phyloP scores from a whole-genome alignment of 2,329 filamentous ascomycete species.

The Sclerotinia minor region DNA sequence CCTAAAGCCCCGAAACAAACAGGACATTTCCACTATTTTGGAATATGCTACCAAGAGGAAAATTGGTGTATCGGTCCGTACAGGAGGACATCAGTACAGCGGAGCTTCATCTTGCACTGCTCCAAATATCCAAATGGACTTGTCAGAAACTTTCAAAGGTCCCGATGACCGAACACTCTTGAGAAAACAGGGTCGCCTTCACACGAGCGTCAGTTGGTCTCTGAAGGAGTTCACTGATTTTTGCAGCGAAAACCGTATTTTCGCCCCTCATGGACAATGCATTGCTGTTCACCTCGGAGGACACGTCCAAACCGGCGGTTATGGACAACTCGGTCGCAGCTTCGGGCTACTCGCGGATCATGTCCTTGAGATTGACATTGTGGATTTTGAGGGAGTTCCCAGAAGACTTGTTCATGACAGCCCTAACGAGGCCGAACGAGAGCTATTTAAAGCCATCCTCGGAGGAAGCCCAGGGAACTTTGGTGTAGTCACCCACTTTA shows the following conservation, averaged over 20 bases:
- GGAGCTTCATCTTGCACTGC: slow-evolving; percentile 50
- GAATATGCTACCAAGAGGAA: slow-evolving; percentile 46
- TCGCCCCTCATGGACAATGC: slow-evolving; percentile 51
- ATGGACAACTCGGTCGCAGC: slow-evolving; percentile 49
- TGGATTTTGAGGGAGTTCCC: slow-evolving; percentile 38
- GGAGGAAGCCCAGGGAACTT: slow-evolving; percentile 43
- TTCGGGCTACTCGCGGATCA: slow-evolving; percentile 45
- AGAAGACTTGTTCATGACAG: slow-evolving; percentile 31
- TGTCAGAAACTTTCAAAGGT: slow-evolving; percentile 43
- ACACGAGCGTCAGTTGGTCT: slow-evolving; percentile 46
- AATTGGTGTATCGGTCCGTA: slow-evolving; percentile 49
- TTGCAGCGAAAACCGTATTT: slow-evolving; percentile 45
- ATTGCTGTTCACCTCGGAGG: slow-evolving; percentile 48
- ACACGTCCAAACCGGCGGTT: slow-evolving; percentile 51
- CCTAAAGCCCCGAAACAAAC: slow-evolving; percentile 46
- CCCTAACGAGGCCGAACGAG: slow-evolving; percentile 33
- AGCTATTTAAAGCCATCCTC: slow-evolving; percentile 41
- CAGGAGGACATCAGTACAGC: slow-evolving; percentile 52
- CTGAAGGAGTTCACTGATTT: slow-evolving; percentile 48
- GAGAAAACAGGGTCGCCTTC: slow-evolving; percentile 43
- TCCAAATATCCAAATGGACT: slow-evolving; percentile 50
- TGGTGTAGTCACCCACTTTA: slow-evolving; percentile 42
- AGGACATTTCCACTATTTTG: slow-evolving; percentile 47
- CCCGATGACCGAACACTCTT: slow-evolving; percentile 41
- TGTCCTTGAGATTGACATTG: slow-evolving; percentile 38